Evolutionary conservation across 2,329 filamentous ascomycete genomes (phyloP).

Genomic region (Emydomyces testavorans): DNA sequence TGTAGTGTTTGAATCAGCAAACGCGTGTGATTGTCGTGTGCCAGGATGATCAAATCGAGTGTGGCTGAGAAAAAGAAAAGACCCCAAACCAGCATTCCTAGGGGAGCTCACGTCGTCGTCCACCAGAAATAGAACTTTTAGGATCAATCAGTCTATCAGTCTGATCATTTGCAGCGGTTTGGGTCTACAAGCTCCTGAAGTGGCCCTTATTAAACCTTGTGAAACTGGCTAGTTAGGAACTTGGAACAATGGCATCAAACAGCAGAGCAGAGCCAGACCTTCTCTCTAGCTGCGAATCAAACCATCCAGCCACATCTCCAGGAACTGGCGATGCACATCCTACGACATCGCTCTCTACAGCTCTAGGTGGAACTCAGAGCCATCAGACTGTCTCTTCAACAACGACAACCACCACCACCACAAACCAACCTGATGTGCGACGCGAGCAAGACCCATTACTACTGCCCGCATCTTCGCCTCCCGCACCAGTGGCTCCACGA

Average conservation of each 20-base stretch:
- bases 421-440: constrained; percentile 1
- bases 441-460: background rate
- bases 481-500: background rate
- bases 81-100: too few species aligned
- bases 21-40: too few species aligned
- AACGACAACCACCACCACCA: too few species aligned
- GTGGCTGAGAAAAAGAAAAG: too few species aligned
- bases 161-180: background rate
- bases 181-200: background rate
- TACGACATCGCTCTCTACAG: background rate
- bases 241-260: constrained; percentile 12
- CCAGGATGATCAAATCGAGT: too few species aligned
- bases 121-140: too few species aligned
- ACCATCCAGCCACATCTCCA: constrained; percentile 10
- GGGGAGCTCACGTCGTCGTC: too few species aligned
- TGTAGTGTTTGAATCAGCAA: too few species aligned
- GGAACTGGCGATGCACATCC: background rate
- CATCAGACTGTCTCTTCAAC: background rate
- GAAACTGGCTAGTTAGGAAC: constrained; percentile 12
- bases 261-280: constrained; percentile 5
- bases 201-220: background rate
- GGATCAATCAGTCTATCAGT: too few species aligned
- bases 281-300: constrained; percentile 5
- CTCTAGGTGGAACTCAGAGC: background rate
- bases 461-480: background rate